Percentiles rank a stretch among this genome's conserved stretches.
Evolutionary conservation across 768 basidiomycete species (phyloP).

Genomic region (Lactifluus echinatus): DNA sequence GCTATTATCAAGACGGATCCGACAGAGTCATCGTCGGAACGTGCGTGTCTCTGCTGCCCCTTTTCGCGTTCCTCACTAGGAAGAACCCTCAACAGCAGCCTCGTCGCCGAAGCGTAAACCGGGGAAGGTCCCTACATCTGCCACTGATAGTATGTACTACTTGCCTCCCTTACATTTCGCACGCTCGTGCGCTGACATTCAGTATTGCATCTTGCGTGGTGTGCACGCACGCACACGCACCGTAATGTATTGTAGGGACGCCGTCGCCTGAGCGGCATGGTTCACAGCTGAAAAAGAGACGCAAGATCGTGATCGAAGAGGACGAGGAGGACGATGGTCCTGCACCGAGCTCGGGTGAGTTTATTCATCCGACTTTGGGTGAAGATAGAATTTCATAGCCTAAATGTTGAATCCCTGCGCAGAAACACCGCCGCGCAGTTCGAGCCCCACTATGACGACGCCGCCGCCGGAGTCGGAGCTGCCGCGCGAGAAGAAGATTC

Average conservation of each 20-base stretch:
- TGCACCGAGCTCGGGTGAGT: slow-evolving; percentile 13
- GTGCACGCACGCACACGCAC: too few relatives aligned
- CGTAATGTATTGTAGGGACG: background rate
- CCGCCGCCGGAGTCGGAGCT: background rate
- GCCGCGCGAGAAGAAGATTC: background rate
- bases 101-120: slow-evolving; percentile 11
- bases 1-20: background rate
- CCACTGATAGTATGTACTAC: background rate
- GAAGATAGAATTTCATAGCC: too few relatives aligned
- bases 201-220: too few relatives aligned
- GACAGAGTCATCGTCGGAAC: background rate
- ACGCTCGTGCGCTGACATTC: background rate
- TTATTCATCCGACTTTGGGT: too few relatives aligned
- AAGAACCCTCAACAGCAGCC: background rate
- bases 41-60: background rate
- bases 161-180: background rate
- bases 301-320: slow-evolving; percentile 47
- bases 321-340: slow-evolving; percentile 33
- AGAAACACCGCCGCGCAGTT: slow-evolving; percentile 7
- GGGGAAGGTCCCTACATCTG: background rate
- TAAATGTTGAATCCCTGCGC: too few relatives aligned
- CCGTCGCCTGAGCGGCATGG: slow-evolving; percentile 24
- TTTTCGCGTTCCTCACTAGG: background rate
- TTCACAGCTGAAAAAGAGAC: slow-evolving; percentile 43
- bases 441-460: background rate